These are phyloP conservation scores for Acanthamoeba healyi DNA, from an alignment of 208 protist genomes.

Conservation along the genomic window DNA sequence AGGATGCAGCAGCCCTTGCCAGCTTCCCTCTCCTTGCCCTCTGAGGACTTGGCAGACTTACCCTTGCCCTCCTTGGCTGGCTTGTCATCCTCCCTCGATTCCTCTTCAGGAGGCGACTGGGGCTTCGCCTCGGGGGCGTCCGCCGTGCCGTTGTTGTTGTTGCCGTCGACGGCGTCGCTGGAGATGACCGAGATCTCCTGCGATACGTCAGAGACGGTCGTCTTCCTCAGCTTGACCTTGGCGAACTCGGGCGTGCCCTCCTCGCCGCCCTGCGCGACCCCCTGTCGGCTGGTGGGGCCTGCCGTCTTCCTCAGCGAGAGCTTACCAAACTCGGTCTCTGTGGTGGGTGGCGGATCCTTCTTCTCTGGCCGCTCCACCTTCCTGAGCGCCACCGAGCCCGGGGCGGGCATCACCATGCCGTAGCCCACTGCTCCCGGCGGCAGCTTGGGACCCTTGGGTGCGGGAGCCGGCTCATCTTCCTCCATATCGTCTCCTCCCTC, in stretches of 20 bases:
- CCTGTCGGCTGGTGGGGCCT: not conserved
- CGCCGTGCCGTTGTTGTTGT: not conserved
- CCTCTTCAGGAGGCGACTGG: not conserved
- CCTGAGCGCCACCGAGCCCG: not conserved
- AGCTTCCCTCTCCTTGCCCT: not conserved
- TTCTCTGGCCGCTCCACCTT: not conserved
- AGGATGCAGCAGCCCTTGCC: constrained; percentile 10
- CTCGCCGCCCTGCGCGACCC: not conserved
- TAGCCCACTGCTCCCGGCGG: not conserved
- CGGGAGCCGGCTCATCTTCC: not conserved
- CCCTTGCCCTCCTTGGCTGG: not conserved
- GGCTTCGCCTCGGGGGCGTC: not conserved
- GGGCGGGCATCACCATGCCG: not conserved
- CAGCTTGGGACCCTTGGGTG: constrained; percentile 1
- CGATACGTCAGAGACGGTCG: not conserved
- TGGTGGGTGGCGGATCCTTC: not conserved
- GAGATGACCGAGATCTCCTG: too few relatives aligned
- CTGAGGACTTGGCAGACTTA: not conserved
- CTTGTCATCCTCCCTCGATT: not conserved
- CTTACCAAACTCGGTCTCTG: not conserved
- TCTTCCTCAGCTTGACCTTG: constrained; percentile 10
- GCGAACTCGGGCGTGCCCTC: not conserved
- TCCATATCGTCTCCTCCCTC: not conserved
- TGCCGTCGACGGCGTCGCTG: not conserved
- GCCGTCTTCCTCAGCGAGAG: not conserved